Evolutionary conservation across 331 rosid species (phyloP).

Genomic region (Phaseolus coccineus): DNA sequence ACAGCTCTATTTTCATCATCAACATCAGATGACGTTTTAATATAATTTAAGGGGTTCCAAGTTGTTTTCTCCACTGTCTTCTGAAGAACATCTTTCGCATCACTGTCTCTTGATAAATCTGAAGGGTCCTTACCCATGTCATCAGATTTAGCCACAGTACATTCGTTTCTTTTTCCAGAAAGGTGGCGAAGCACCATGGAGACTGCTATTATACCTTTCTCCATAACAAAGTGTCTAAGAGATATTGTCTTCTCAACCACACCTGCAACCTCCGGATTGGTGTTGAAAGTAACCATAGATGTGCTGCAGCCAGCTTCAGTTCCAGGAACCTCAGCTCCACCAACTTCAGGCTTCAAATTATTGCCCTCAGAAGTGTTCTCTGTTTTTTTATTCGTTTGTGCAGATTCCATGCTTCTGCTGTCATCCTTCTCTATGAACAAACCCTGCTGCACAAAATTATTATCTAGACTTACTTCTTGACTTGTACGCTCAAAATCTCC

Average conservation of each 20-base stretch:
- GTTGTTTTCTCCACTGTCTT: conserved; percentile 51
- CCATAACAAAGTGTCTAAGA: conserved; percentile 71
- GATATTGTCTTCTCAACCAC: conserved; percentile 70
- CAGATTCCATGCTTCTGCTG: neutral
- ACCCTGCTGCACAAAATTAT: neutral
- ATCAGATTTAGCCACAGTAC: conserved; percentile 20
- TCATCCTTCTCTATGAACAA: neutral
- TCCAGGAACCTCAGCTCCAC: conserved; percentile 64
- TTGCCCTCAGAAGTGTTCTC: conserved; percentile 35
- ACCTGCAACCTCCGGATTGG: conserved; percentile 54
- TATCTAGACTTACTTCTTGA: conserved; percentile 46
- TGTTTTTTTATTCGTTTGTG: neutral
- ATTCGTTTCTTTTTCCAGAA: conserved; percentile 62
- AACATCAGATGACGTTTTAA: conserved; percentile 50
- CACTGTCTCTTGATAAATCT: conserved; percentile 49
- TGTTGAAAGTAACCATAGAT: conserved; percentile 48
- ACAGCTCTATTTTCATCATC: conserved; percentile 49
- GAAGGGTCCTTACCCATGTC: conserved; percentile 47
- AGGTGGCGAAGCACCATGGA: conserved; percentile 66
- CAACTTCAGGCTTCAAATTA: conserved; percentile 62
- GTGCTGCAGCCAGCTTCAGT: conserved; percentile 54
- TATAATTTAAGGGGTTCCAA: conserved; percentile 70
- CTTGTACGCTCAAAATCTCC: conserved; percentile 34
- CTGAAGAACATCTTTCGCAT: conserved; percentile 51
- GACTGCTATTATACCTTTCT: conserved; percentile 66